Conservation (phyloP, 1,139 yeast species). For the Debaryomycetaceae sp. region DNA sequence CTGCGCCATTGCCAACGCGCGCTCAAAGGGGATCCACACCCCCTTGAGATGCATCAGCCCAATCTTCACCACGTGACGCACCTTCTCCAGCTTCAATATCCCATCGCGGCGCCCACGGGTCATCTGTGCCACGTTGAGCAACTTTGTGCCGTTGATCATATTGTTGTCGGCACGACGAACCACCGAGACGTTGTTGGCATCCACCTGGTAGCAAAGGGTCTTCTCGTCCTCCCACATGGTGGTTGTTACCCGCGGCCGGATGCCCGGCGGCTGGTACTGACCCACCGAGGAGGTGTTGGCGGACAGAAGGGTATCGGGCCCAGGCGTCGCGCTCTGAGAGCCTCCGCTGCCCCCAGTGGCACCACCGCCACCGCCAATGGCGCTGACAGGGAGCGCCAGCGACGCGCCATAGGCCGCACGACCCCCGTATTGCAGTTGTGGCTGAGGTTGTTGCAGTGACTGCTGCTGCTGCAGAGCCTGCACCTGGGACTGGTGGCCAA, state of each 20-base stretch:
- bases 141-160: constrained; percentile 92
- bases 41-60: constrained; percentile 98
- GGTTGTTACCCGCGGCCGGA: constrained; percentile 85
- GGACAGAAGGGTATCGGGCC: constrained; percentile 20
- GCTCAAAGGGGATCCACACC: constrained; percentile 95
- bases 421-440: constrained; percentile 5
- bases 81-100: constrained; percentile 75
- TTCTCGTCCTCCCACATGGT: constrained; percentile 98
- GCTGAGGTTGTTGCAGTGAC: constrained; percentile 2
- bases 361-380: not conserved
- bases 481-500: constrained; percentile 6
- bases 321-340: constrained; percentile 11
- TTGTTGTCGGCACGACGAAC: constrained; percentile 91
- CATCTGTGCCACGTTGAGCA: constrained; percentile 53
- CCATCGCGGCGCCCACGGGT: constrained; percentile 57
- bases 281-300: constrained; percentile 37
- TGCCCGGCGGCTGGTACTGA: constrained; percentile 48
- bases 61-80: constrained; percentile 87
- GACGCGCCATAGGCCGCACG: constrained; percentile 5
- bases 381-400: constrained; percentile 7
- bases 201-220: constrained; percentile 92
- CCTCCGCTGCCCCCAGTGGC: constrained; percentile 3
- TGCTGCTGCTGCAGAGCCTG: constrained; percentile 4
- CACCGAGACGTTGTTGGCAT: constrained; percentile 85
- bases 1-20: constrained; percentile 89